Evolutionary conservation across 768 basidiomycete genomes (phyloP), one percentile per base, ranked within the genome.

Genomic region (Udeniomyces megalosporus): DNA sequence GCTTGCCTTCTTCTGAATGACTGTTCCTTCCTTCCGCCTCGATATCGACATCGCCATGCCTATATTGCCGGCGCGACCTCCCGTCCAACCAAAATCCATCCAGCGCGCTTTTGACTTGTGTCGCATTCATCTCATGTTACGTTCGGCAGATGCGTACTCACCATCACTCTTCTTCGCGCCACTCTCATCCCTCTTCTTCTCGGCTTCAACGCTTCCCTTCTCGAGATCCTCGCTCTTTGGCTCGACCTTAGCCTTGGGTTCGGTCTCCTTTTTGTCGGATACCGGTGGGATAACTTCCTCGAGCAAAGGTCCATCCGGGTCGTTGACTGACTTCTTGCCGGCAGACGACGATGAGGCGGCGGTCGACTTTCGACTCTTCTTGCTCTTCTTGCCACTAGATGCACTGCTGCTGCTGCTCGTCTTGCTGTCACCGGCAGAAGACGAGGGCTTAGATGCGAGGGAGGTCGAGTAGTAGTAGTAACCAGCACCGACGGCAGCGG

Each of bases 221-320:
- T 57, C 51, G 17, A 28, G 6, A 52, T 24, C 24, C 17, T n/a
- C 10, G 50, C 14, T 52, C 24, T 28, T 44, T 31, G 38, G 54
- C 35, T 24, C 31, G 26, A n/a, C n/a, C n/a, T n/a, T n/a, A n/a
- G n/a, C n/a, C n/a, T n/a, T n/a, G 6, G 28, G 5, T 3, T 10
- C 52, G 15, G 2, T 11, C 31, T 54, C 32, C 52, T 59, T 48
- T 28, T 54, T 32, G 46, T 49, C 46, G 22, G 51, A 31, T 24
- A 26, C 32, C 1, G 60, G 50, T 14, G 60, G 35, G 24, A 50
- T 35, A 5, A 59, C 45, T 45, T 65, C 63, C 52, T 65, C 51
- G 20, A 65, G 58, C 31, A 65, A 56, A 53, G 63, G 63, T 32
- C 63, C 63, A 29, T 55, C 58, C 5, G 42, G 44, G 44, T 65